phyloP scores from a whole-genome alignment of 768 basidiomycete species.

The Termitomyces sp. region DNA sequence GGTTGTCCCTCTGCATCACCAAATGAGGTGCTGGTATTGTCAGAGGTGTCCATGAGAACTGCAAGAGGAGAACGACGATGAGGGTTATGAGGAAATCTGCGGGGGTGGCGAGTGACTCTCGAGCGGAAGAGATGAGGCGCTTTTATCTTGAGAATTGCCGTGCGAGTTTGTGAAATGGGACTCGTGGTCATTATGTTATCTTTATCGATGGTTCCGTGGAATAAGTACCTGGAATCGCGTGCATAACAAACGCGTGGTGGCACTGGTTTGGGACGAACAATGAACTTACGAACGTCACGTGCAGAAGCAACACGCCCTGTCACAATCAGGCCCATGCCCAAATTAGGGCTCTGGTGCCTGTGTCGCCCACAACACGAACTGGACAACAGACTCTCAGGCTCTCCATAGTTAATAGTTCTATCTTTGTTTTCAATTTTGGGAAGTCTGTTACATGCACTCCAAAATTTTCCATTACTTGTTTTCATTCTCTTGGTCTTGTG shows the following conservation, averaged over 20 bases:
- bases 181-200: slow-evolving; percentile 10
- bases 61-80: slow-evolving; percentile 6
- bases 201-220: background rate
- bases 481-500: too few species aligned
- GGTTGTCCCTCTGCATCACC: background rate
- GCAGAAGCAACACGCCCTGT: background rate
- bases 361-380: too few species aligned
- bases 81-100: background rate
- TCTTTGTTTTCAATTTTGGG: too few species aligned
- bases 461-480: too few species aligned
- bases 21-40: background rate
- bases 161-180: background rate
- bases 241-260: background rate
- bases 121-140: slow-evolving; percentile 4
- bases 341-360: too few species aligned
- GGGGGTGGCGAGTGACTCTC: background rate
- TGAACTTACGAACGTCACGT: background rate
- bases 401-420: too few species aligned
- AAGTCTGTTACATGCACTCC: too few species aligned
- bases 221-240: background rate
- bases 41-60: slow-evolving; percentile 5
- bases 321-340: background rate
- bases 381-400: too few species aligned
- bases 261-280: background rate
- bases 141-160: slow-evolving; percentile 6